Evolutionary conservation across 495 filamentous ascomycete species (phyloP).

Genomic region (Daldinia caldariorum): DNA sequence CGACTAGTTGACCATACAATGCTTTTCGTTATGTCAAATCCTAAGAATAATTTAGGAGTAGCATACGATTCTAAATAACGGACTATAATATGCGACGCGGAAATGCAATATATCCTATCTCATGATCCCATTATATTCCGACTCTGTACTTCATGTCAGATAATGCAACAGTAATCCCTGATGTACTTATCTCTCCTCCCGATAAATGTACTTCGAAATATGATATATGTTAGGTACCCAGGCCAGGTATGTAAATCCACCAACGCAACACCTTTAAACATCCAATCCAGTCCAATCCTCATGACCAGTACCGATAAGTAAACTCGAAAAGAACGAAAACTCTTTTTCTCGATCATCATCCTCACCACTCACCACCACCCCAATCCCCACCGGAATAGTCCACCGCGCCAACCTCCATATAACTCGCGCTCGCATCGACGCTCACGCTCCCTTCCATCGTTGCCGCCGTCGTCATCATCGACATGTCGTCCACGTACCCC

Average conservation of each 20-base stretch:
- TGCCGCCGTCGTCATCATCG: slow-evolving; percentile 22
- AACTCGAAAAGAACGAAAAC: no score
- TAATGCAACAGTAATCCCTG: neutral
- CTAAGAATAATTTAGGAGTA: no score
- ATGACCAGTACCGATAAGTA: no score
- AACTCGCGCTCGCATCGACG: slow-evolving; percentile 20
- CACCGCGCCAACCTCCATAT: slow-evolving; percentile 10
- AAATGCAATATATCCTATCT: neutral
- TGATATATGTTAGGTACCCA: no score
- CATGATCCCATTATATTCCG: neutral
- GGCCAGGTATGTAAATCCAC: neutral
- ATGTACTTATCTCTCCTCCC: no score
- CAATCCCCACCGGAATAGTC: slow-evolving; percentile 46
- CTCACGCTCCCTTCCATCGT: slow-evolving; percentile 38
- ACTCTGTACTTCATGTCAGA: neutral
- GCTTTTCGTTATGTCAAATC: no score
- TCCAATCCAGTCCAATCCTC: no score
- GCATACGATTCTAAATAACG: no score
- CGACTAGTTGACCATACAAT: no score
- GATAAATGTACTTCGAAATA: no score
- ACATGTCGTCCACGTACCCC: slow-evolving; percentile 27
- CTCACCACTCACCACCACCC: slow-evolving; percentile 34
- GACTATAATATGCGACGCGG: no score
- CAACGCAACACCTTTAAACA: no score
- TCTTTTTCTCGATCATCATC: neutral